Conservation (phyloP, 371 early-diverging fungal species). For the Sporodiniella umbellata region DNA sequence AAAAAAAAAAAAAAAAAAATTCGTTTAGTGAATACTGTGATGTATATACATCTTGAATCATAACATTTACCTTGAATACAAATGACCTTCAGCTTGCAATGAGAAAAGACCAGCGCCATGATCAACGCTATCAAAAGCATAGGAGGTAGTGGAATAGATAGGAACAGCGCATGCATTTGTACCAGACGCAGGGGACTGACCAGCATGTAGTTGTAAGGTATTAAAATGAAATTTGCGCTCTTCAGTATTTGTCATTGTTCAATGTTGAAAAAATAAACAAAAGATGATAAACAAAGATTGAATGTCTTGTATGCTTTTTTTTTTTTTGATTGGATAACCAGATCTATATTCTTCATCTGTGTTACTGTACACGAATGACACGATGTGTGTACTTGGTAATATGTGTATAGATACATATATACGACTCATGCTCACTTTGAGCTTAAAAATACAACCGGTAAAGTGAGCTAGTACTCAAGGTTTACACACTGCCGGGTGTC, state of each 20-base stretch:
- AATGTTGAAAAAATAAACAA: neutral
- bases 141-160: conserved; percentile 85
- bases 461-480: no score
- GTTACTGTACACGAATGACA: no score
- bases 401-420: no score
- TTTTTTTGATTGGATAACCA: no score
- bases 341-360: no score
- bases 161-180: conserved; percentile 87
- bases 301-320: no score
- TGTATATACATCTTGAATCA: no score
- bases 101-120: conserved; percentile 82
- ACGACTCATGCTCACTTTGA: no score
- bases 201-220: conserved; percentile 91
- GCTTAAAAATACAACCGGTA: no score
- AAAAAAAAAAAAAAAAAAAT: neutral
- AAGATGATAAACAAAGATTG: neutral
- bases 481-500: no score
- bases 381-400: no score
- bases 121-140: conserved; percentile 68
- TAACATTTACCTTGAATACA: conserved; percentile 78
- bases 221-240: conserved; percentile 62
- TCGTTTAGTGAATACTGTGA: neutral
- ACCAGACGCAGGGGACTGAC: conserved; percentile 61
- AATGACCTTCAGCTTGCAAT: conserved; percentile 64
- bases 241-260: conserved; percentile 8